Percentiles rank a stretch among this genome's conserved stretches.
Conservation (phyloP, 2,329 filamentous ascomycete species). For the Colletotrichum lindemuthianum region DNA sequence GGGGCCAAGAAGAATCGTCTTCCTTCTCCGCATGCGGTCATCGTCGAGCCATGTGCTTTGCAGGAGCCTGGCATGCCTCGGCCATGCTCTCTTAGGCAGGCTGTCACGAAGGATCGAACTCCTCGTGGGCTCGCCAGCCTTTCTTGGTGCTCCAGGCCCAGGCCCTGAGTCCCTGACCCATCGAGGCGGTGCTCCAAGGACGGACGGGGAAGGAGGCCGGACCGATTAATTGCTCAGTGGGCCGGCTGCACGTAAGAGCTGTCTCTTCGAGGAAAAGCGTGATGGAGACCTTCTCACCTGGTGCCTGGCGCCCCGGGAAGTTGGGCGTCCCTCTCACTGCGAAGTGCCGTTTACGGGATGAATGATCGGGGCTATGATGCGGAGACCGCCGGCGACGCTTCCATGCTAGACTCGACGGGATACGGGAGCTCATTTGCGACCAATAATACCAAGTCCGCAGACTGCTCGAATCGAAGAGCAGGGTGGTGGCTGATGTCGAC, state of each 20-base stretch:
- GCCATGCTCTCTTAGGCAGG: constrained; percentile 9
- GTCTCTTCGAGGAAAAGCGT: constrained; percentile 9
- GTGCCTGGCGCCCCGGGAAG: constrained; percentile 5
- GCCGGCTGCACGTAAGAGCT: constrained; percentile 6
- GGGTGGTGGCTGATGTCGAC: constrained; percentile 10
- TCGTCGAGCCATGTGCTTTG: neutral
- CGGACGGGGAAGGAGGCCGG: neutral
- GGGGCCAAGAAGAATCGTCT: constrained; percentile 2
- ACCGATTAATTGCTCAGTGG: constrained; percentile 18
- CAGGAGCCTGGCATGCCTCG: neutral
- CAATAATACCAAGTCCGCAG: constrained; percentile 13
- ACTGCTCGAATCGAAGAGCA: constrained; percentile 5
- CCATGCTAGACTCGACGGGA: neutral
- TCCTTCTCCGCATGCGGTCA: constrained; percentile 23
- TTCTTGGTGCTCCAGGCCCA: neutral
- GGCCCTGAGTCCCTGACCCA: constrained; percentile 6
- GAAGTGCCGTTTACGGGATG: constrained; percentile 2
- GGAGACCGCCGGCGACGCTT: constrained; percentile 15
- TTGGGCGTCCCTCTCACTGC: neutral
- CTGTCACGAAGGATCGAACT: constrained; percentile 4
- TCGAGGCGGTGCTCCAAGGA: constrained; percentile 5
- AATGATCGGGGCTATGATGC: constrained; percentile 3
- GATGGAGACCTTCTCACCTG: constrained; percentile 20
- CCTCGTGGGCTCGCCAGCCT: constrained; percentile 1
- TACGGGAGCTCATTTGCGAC: constrained; percentile 20